Base-by-base conservation (phyloP, 1,139 yeast species). In the Magnusiomyces sp. region DNA sequence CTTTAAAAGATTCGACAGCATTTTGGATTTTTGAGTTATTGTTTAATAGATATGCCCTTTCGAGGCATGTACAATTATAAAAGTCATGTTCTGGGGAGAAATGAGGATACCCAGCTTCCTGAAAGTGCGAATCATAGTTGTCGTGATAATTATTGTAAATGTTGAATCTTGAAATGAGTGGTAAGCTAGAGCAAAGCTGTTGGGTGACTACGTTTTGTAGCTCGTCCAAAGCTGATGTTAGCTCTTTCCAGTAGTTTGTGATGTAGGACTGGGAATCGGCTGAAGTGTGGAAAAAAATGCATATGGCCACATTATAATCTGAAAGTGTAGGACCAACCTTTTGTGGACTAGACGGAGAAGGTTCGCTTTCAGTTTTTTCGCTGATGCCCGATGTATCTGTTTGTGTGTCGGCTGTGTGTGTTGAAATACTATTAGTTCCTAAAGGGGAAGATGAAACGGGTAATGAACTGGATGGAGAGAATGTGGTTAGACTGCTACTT, bases 211-310 rank as follows among this genome's bases (percentile, higher is more conserved):
- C 43, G 10, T 43, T 31, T 47, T 61, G 62, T 16, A 62, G 53
- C 36, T 60, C 62, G 5, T 56, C 46, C 44, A 60, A 44, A 3
- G 63, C 63, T 23, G 51, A 47, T 5, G 58, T 51, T 5, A 62
- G 55, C 48, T 61, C 63, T 20, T 56, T 58, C 65, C 65, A 62
- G 50, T 62, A 62, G 41, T 53, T 54, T 2, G 58, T 55, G n/a
- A 61, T 49, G 1, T 52, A 40, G 27, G 56, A 56, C n/a, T 56
- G 55, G 13, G 55, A 29, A 40, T 46, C 49, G 14, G 40, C 49
- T 23, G 55, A 58, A 4, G 56, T 46, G 13, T 57, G 53, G 46
- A 61, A 52, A 37, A 54, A 53, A 11, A 60, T 50, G 47, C 64
- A 59, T 32, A 61, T 54, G 4, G 59, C 64, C 37, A 43, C 54